Percentiles rank a stretch among this genome's conserved stretches.
Conservation (phyloP, 2,329 filamentous ascomycete genomes). For the Aspergillus ustus region DNA sequence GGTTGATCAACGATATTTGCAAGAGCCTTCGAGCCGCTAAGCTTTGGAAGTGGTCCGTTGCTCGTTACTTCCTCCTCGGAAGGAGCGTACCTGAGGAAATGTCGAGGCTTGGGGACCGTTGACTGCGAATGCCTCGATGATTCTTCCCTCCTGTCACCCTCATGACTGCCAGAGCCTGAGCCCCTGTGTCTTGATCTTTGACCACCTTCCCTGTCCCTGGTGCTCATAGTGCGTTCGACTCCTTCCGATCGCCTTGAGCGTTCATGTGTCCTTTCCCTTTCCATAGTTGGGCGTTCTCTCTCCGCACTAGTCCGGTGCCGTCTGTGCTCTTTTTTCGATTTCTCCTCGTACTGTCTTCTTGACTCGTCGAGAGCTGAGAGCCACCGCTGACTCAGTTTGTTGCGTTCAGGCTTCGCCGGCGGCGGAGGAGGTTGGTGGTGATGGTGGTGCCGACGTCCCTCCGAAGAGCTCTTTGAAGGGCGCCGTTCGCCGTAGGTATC, state of each 20-base stretch:
- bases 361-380: constrained; percentile 41
- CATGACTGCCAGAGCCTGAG: constrained; percentile 30
- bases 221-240: constrained; percentile 14
- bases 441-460: constrained; percentile 33
- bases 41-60: constrained; percentile 42
- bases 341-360: constrained; percentile 41
- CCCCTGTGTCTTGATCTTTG: constrained; percentile 21
- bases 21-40: constrained; percentile 41
- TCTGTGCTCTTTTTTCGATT: constrained; percentile 28
- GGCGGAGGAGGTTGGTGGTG: constrained; percentile 24
- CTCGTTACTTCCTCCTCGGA: constrained; percentile 47
- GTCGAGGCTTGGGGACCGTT: constrained; percentile 29
- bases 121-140: constrained; percentile 34
- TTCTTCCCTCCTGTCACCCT: constrained; percentile 27
- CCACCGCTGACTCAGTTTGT: constrained; percentile 40
- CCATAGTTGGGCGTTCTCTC: constrained; percentile 25
- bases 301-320: constrained; percentile 26
- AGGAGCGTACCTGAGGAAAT: constrained; percentile 41
- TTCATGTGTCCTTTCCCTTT: constrained; percentile 18
- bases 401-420: constrained; percentile 39
- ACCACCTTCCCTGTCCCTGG: constrained; percentile 14
- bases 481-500: constrained; percentile 38
- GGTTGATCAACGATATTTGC: constrained; percentile 34
- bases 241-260: constrained; percentile 25
- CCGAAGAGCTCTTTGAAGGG: constrained; percentile 43